Evolutionary conservation across 768 basidiomycete genomes (phyloP).

Genomic region (Rhizopogon roseolus): DNA sequence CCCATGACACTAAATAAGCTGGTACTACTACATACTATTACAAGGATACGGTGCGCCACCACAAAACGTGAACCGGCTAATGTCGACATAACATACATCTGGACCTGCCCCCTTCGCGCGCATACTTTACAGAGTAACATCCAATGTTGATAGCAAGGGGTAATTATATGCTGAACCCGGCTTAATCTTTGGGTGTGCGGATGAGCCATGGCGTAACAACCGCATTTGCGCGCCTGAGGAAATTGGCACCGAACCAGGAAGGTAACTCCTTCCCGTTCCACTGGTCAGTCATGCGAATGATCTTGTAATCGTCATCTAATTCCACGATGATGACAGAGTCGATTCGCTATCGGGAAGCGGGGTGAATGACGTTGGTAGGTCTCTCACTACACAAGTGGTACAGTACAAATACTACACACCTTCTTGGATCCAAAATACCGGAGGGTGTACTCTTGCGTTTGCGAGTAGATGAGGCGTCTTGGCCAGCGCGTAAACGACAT

Average conservation of each 20-base stretch:
- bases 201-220: slow-evolving; percentile 52
- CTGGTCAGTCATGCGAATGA: slow-evolving; percentile 52
- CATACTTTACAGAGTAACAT: not conserved
- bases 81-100: no score
- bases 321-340: slow-evolving; percentile 61
- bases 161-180: no score
- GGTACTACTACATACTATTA: no score
- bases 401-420: slow-evolving; percentile 27
- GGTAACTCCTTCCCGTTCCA: slow-evolving; percentile 56
- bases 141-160: no score
- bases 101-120: no score
- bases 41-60: no score
- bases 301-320: slow-evolving; percentile 61
- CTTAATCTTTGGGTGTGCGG: slow-evolving; percentile 35
- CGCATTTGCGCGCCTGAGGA: slow-evolving; percentile 47
- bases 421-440: slow-evolving; percentile 48
- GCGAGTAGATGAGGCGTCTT: slow-evolving; percentile 55
- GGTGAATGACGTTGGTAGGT: not conserved
- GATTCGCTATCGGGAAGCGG: slow-evolving; percentile 35
- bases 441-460: slow-evolving; percentile 58
- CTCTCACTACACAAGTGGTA: not conserved
- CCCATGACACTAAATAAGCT: no score
- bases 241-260: slow-evolving; percentile 39
- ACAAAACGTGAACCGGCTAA: no score
- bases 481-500: slow-evolving; percentile 56